phyloP scores from a whole-genome alignment of 73 alveolate species.

The Diophrys sp. region DNA sequence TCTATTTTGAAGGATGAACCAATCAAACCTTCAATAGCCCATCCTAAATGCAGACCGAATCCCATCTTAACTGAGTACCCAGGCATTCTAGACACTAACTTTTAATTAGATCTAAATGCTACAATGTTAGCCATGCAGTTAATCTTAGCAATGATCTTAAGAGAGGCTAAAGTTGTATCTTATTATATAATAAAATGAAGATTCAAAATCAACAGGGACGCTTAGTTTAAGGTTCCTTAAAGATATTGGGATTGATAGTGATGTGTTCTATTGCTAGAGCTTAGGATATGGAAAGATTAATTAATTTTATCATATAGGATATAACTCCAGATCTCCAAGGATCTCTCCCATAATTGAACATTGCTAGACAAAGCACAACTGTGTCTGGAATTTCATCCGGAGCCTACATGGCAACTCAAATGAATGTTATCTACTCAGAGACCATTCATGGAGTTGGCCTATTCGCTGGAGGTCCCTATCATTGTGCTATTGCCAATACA shows the following conservation, averaged over 20 bases:
- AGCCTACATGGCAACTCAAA: constrained; percentile 51
- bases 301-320: no score
- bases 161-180: no score
- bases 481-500: constrained; percentile 50
- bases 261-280: no score
- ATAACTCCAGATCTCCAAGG: no score
- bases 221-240: no score
- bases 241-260: no score
- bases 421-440: constrained; percentile 52
- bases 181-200: no score
- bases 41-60: constrained; percentile 92
- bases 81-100: constrained; percentile 44
- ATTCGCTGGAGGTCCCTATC: constrained; percentile 66
- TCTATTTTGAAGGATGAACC: constrained; percentile 92
- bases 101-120: constrained; percentile 29
- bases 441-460: constrained; percentile 47
- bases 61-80: constrained; percentile 84
- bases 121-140: constrained; percentile 53
- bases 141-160: constrained; percentile 71
- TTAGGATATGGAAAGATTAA: no score
- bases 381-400: constrained; percentile 67
- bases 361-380: constrained; percentile 8
- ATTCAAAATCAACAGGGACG: no score
- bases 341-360: background rate
- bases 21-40: constrained; percentile 95